Evolutionary conservation across 495 filamentous ascomycete genomes (phyloP).

Genomic region (Talaromyces ruber): DNA sequence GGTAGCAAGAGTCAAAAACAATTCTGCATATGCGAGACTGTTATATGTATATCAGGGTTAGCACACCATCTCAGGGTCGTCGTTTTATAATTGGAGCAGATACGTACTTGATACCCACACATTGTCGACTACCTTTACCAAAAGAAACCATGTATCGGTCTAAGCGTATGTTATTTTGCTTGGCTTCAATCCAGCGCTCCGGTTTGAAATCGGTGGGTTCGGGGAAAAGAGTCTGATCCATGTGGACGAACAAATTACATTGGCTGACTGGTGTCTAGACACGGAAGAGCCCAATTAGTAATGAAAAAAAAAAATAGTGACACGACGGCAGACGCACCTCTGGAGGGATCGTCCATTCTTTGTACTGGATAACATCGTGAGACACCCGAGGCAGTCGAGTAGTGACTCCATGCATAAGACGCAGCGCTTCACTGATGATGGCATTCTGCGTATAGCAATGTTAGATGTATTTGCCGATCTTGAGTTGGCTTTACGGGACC

Average conservation of each 20-base stretch:
- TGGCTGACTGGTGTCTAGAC: conserved; percentile 30
- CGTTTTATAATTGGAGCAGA: background rate
- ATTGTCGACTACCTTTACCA: conserved; percentile 15
- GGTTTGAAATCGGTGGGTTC: conserved; percentile 31
- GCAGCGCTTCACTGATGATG: conserved; percentile 29
- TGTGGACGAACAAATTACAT: conserved; percentile 30
- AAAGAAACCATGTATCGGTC: conserved; percentile 19
- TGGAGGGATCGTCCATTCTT: conserved; percentile 17
- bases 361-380: conserved; percentile 21
- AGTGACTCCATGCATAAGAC: conserved; percentile 34
- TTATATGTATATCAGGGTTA: background rate
- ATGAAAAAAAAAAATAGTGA: conserved; percentile 13
- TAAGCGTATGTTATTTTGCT: conserved; percentile 11
- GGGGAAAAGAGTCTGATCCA: conserved; percentile 29
- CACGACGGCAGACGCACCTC: conserved; percentile 5
- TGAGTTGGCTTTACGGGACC: background rate
- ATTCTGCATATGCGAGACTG: conserved; percentile 27
- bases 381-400: conserved; percentile 26
- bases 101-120: conserved; percentile 22
- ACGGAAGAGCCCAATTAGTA: conserved; percentile 15
- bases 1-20: conserved; percentile 19
- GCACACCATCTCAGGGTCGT: background rate
- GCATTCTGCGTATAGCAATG: conserved; percentile 15
- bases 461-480: background rate
- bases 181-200: conserved; percentile 30